Evolutionary conservation across 495 filamentous ascomycete species (phyloP), one percentile per base, ranked within the genome.

Genomic region (Friedmanniomyces simplex): DNA sequence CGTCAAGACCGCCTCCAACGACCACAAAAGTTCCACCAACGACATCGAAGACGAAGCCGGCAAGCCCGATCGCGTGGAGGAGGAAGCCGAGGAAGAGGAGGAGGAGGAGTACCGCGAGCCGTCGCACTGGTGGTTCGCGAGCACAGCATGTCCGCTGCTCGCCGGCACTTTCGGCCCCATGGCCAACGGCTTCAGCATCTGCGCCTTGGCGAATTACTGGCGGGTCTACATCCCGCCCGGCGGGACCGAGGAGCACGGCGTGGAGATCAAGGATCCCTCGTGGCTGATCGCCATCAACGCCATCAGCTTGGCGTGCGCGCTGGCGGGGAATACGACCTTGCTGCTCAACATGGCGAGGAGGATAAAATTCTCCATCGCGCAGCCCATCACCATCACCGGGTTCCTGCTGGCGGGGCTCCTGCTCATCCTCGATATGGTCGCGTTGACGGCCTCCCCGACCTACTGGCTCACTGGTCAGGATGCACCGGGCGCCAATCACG

Each of bases 121-220:
- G 32, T 80, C 83, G 56, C 82, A 83, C 41, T 95, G 88, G 88
- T 95, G 89, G 89, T 84, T 91, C 62, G 86, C 87, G 10, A 86
- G 83, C 21, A 87, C 88, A 0, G 86, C 82, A 11, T 88, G 89
- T 60, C 89, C 89, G 28, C 77, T 94, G 63, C 74, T 89, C 28
- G 87, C 89, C 47, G 88, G 85, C 42, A 91, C 88, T 0, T 83
- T 95, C 53, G 89, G 89, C 0, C 89, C 89, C 3, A 86, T 93
- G 55, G 89, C 88, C 21, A 84, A 73, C 76, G 83, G 86, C 20
- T 89, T 95, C 77, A 87, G 78, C 67, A 82, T 95, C 39, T 88
- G 86, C 66, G 83, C 86, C 25, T 72, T 95, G 34, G 81, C 83
- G 6, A 74, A 81, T 61, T 76, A 81, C 45, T 94, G 89, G 89